Evolutionary conservation across 176 grass and related monocot genomes (phyloP), one percentile per base, ranked within the genome.

Genomic region (Oryza coarctata): DNA sequence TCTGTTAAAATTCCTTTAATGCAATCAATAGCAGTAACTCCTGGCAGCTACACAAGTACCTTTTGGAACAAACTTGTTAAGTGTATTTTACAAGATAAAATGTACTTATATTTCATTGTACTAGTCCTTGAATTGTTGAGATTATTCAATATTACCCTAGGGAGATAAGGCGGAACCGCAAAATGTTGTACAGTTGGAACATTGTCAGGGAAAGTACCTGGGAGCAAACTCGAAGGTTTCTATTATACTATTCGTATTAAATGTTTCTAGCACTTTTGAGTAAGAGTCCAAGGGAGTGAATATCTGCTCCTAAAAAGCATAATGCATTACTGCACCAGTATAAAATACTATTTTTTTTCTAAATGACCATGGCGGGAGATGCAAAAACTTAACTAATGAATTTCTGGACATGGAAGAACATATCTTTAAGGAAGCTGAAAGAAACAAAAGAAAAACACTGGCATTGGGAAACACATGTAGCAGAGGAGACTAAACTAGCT

Each of bases 141-240:
- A 34, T 62, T 44, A 34, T 72, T 29, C 13, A 28, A 27, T 72
- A 63, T 22, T 64, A 9, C 4, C 66, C 66, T 36, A 13, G n/a
- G n/a, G 38, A 60, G 71, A 72, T 36, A n/a, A n/a, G n/a, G n/a
- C n/a, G n/a, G n/a, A n/a, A n/a, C n/a, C n/a, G n/a, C n/a, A n/a
- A n/a, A n/a, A n/a, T n/a, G n/a, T n/a, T n/a, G n/a, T n/a, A n/a
- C 65, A 45, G 28, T 55, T 64, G 50, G 65, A 82, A 64, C 38
- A 65, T 60, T 34, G 15, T 58, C 38, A 36, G 7, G 76, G 36
- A 82, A 38, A 82, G 6, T 38, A 75, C 6, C 28, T 38, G 35
- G 50, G 3, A 71, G 38, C n/a, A 76, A 75, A 81, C 4, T 35
- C 9, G 30, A 30, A 64, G 72, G 33, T 57, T 70, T 49, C 20